Conservation (phyloP, 2,329 filamentous ascomycete species). For the Albophoma yamanashiensis region DNA sequence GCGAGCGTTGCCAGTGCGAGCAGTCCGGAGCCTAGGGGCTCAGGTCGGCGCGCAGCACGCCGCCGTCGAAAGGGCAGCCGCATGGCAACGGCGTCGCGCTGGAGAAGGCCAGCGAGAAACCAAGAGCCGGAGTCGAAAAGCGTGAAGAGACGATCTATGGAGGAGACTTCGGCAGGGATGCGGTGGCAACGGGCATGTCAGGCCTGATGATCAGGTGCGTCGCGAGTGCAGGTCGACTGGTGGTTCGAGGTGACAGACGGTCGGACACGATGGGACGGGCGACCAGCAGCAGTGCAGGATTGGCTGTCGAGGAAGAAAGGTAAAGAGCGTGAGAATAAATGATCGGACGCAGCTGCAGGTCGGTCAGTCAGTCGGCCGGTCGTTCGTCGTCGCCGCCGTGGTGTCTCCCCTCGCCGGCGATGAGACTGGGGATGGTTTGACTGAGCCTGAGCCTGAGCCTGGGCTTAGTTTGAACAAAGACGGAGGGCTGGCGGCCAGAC, state of each 20-base stretch:
- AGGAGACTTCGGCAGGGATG: neutral
- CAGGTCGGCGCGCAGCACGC: constrained; percentile 26
- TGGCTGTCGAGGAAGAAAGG: neutral
- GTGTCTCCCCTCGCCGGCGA: constrained; percentile 3
- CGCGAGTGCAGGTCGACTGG: neutral
- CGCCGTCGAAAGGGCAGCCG: constrained; percentile 33
- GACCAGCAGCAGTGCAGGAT: neutral
- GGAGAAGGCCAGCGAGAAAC: neutral
- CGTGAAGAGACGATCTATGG: neutral
- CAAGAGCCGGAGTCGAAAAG: neutral
- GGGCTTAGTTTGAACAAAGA: constrained; percentile 1
- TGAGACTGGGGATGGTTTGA: constrained; percentile 3
- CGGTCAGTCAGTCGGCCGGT: neutral
- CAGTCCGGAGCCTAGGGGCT: constrained; percentile 18
- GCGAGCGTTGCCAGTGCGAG: constrained; percentile 30
- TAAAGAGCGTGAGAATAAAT: constrained; percentile 8
- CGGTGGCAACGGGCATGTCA: constrained; percentile 1
- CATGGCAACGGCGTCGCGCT: constrained; percentile 28
- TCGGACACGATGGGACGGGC: neutral
- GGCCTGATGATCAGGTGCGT: neutral
- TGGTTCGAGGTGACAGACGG: neutral
- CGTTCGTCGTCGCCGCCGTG: constrained; percentile 4
- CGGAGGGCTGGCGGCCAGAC: constrained; percentile 5
- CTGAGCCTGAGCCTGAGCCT: constrained; percentile 1
- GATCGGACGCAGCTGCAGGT: constrained; percentile 3